Conservation (phyloP, 192 early-diverging fungal genomes). For the Obelidium mucronatum region DNA sequence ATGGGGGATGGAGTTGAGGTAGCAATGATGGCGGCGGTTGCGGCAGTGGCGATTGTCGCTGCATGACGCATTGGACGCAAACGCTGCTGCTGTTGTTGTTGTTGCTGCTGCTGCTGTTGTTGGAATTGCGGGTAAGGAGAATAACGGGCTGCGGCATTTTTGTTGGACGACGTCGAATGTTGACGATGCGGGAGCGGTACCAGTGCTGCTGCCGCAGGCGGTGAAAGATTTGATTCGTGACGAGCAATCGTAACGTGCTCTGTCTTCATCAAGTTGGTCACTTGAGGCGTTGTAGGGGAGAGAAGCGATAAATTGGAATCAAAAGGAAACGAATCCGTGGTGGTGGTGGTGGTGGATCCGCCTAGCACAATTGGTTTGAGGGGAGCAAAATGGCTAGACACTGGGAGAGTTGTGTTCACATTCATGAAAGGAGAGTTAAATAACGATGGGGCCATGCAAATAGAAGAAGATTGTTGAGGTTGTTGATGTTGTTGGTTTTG, state of each 20-base stretch:
- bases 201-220: too few species aligned
- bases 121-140: background rate
- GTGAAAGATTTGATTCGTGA: too few species aligned
- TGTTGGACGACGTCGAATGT: too few species aligned
- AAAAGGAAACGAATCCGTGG: too few species aligned
- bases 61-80: background rate
- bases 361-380: background rate
- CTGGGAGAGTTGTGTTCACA: background rate
- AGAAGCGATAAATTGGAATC: too few species aligned
- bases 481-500: constrained; percentile 1
- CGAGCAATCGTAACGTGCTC: too few species aligned
- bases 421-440: constrained; percentile 1
- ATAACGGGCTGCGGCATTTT: background rate
- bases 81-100: too few species aligned
- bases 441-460: constrained; percentile 27
- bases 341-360: background rate
- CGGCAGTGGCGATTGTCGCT: background rate
- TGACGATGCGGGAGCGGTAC: too few species aligned
- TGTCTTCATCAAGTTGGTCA: too few species aligned
- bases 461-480: constrained; percentile 18
- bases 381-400: background rate
- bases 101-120: too few species aligned
- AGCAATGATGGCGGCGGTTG: background rate
- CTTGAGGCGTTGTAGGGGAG: too few species aligned
- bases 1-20: background rate